Evolutionary conservation across 495 filamentous ascomycete species (phyloP), one percentile per base, ranked within the genome.

Genomic region (Aspergillus nidulans): DNA sequence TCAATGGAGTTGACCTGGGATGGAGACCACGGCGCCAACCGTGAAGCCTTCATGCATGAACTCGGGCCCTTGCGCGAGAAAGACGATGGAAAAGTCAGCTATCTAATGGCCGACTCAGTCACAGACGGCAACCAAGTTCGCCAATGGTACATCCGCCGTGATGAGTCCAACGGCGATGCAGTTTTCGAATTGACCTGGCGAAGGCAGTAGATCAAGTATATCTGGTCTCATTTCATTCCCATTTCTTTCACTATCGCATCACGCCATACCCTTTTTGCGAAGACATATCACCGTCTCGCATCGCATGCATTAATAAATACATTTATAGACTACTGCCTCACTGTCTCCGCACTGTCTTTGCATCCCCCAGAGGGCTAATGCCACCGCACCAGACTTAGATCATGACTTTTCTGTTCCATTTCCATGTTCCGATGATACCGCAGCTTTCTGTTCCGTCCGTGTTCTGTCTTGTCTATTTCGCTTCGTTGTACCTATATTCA

Each of bases 1-100:
- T 63, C 62, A 26, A 74, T 78, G 69, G 77, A 80, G 55, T 61
- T 74, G 52, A 78, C 77, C 7, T 80, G 77, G 77, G 65, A 71
- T 6, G 55, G 69, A 5, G 66, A 72, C 55, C 73, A 77, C 38
- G 68, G 68, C 19, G 73, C 72, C 5, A 62, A 53, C 20, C 51
- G 61, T 7, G 74, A 77, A 43, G 66, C 68, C 3, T 77, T 69
- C 53, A 57, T 77, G 32, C 74, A 75, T 49, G 70, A 71, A 47
- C 61, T 77, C 12, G 74, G 74, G 7, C 74, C 74, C 0, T 55
- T 77, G 7, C 72, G 74, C 12, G 59, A 51, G 15, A 74, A 70
- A 58, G 74, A 77, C 47, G 57, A 63, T 7, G 53, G 65, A 20
- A 77, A 77, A 48, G 53, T 67, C 43, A 71, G 65, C 51, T 75